Evolutionary conservation across 23 red algal genomes (phyloP).

Genomic region (Pyropia haitanensis): DNA sequence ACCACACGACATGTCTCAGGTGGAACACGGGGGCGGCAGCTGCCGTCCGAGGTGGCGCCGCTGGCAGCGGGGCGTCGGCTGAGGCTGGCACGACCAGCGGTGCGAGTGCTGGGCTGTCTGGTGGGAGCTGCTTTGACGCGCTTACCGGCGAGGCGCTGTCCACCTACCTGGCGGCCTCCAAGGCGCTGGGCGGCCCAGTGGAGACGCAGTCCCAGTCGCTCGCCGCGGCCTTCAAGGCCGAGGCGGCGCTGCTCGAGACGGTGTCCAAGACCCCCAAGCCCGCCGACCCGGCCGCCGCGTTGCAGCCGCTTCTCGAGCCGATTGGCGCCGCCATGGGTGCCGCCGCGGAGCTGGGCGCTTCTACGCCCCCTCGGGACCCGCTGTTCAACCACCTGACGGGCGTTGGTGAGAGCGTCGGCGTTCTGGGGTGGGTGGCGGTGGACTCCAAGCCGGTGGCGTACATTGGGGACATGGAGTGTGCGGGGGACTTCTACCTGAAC

Average conservation of each 20-base stretch:
- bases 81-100: background rate
- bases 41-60: too few species aligned
- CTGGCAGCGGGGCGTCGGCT: too few species aligned
- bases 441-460: slow-evolving; percentile 57
- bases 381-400: slow-evolving; percentile 58
- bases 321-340: slow-evolving; percentile 48
- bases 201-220: slow-evolving; percentile 23
- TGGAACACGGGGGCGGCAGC: slow-evolving; percentile 46
- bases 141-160: slow-evolving; percentile 20
- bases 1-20: slow-evolving; percentile 48
- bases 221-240: slow-evolving; percentile 44
- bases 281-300: slow-evolving; percentile 5
- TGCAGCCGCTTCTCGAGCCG: slow-evolving; percentile 32
- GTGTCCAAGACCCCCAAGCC: slow-evolving; percentile 56
- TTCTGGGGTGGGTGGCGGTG: slow-evolving; percentile 73
- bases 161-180: slow-evolving; percentile 13
- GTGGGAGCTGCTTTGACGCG: slow-evolving; percentile 14
- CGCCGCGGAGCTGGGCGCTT: slow-evolving; percentile 11
- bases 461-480: slow-evolving; percentile 42
- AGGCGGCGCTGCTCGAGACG: slow-evolving; percentile 34
- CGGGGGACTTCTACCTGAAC: slow-evolving; percentile 56
- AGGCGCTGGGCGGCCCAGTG: slow-evolving; percentile 40
- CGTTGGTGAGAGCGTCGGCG: slow-evolving; percentile 43
- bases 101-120: background rate
- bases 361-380: slow-evolving; percentile 15